Base-by-base conservation (phyloP, 192 early-diverging fungal genomes). In the Coemansia sp. region DNA sequence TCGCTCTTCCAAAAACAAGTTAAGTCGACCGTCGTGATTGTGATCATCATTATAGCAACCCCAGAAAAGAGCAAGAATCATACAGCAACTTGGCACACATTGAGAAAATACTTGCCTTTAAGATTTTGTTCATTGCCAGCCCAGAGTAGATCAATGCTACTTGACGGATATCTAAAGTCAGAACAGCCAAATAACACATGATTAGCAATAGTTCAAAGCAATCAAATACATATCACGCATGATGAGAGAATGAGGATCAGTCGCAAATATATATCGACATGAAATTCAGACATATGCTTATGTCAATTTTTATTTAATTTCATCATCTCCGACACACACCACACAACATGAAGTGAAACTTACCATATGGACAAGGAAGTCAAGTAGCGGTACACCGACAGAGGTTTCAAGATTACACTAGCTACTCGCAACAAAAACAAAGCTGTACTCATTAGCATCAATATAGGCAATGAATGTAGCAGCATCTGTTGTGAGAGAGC, bases 271-370 rank as follows among this genome's bases (percentile, higher is more conserved):
- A 39, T 71, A 60, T 78, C 75, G 72, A 74, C 80, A 83, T 53
- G 27, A 49, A 33, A 22, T 83, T 83, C 80, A 73, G 80, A 83
- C 80, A 83, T 83, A 83, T 83, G 80, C 80, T 83, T 83, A 76
- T 76, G 75, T 78, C 58, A 67, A 67, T 67, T 44, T 63, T 57
- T 57, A 64, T 69, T 64, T 38, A 46, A 71, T 47, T 60, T 72
- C 75, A 77, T 76, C 75, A 74, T 71, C 69, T 69, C 80, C 65
- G 18, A 10, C 57, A 47, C 9, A 47, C 8, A 27, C 34, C 31
- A 38, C 2, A 16, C 33, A 33, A 24, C 15, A 20, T 11, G 58
- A 57, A 34, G 18, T 34, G 53, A 65, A 11, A 18, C 49, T 50
- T 50, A 50, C 49, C 65, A 66, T 34, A 36, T n/a, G 46, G 52